These are phyloP conservation scores for Chaetomium sp. DNA, from an alignment of 2,329 filamentous ascomycete genomes.

Conservation along the genomic window DNA sequence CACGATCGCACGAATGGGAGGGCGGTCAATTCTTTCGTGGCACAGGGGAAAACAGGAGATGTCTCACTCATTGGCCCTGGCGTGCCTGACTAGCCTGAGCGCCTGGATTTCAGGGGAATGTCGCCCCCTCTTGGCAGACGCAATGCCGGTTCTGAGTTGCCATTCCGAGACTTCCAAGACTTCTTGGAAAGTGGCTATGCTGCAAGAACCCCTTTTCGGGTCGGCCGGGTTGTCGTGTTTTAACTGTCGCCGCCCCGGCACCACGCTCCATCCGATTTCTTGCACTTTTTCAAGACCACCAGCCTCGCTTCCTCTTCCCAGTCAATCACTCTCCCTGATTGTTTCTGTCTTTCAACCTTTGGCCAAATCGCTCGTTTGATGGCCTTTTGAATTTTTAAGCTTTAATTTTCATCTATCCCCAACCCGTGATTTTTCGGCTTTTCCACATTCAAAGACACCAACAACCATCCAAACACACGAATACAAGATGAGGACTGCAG, in stretches of 20 bases:
- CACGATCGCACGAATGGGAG: not conserved
- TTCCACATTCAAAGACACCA: not conserved
- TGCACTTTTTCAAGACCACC: constrained; percentile 18
- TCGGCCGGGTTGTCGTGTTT: constrained; percentile 22
- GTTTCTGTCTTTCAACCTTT: constrained; percentile 22
- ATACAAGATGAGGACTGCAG: constrained; percentile 31
- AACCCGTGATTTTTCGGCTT: not conserved
- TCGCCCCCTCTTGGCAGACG: constrained; percentile 18
- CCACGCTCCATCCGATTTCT: constrained; percentile 15
- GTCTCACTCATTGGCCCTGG: constrained; percentile 14
- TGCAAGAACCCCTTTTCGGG: constrained; percentile 27
- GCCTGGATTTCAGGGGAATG: constrained; percentile 3
- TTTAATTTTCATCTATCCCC: constrained; percentile 18
- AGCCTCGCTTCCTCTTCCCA: constrained; percentile 17
- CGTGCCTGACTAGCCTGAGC: constrained; percentile 22
- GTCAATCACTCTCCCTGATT: constrained; percentile 29
- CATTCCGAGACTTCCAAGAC: constrained; percentile 20
- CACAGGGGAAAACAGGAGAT: not conserved
- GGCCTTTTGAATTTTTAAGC: constrained; percentile 28
- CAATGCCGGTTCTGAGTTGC: constrained; percentile 11
- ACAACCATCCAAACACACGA: not conserved
- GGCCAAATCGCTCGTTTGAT: constrained; percentile 34
- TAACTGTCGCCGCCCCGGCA: constrained; percentile 21
- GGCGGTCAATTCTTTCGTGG: not conserved
- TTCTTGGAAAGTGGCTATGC: constrained; percentile 32